Evolutionary conservation across 768 basidiomycete genomes (phyloP).

Genomic region (Fomitopsis serialis): DNA sequence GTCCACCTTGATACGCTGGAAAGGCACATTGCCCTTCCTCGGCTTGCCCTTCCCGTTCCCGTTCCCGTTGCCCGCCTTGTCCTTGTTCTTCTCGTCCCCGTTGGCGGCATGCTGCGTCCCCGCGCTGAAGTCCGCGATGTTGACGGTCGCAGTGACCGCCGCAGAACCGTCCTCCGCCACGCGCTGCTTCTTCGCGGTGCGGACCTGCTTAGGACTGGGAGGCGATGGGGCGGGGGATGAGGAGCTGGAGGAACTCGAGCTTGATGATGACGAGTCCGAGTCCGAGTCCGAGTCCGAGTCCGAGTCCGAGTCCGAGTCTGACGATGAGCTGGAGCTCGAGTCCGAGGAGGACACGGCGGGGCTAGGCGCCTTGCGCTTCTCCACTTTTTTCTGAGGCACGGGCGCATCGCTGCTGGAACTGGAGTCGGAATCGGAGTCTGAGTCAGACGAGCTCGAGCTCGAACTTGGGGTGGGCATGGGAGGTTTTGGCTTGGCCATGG

Average conservation of each 20-base stretch:
- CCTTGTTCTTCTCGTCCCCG: conserved; percentile 1
- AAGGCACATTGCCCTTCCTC: conserved; percentile 54
- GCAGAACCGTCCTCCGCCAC: conserved; percentile 46
- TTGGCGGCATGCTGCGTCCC: background rate
- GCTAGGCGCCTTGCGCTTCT: background rate
- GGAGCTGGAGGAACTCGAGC: conserved; percentile 15
- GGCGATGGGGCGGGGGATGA: conserved; percentile 9
- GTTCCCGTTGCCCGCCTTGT: conserved; percentile 10
- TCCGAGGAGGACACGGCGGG: background rate
- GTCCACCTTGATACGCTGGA: conserved; percentile 73
- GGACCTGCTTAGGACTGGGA: background rate
- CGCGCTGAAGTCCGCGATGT: background rate
- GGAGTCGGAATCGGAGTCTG: conserved; percentile 15
- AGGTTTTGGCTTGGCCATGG: background rate
- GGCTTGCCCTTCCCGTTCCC: conserved; percentile 21
- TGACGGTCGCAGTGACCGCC: conserved; percentile 38
- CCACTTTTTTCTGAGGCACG: background rate
- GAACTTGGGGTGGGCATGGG: background rate
- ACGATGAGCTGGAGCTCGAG: conserved; percentile 1
- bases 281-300: conserved; percentile 14
- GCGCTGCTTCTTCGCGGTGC: conserved; percentile 56
- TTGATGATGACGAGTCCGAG: conserved; percentile 24
- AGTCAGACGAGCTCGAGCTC: too few relatives aligned
- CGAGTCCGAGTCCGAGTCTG: conserved; percentile 3
- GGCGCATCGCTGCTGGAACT: background rate